These are phyloP conservation scores for Hypoxylon rubiginosum DNA, from an alignment of 2,329 filamentous ascomycete genomes.

Conservation along the genomic window DNA sequence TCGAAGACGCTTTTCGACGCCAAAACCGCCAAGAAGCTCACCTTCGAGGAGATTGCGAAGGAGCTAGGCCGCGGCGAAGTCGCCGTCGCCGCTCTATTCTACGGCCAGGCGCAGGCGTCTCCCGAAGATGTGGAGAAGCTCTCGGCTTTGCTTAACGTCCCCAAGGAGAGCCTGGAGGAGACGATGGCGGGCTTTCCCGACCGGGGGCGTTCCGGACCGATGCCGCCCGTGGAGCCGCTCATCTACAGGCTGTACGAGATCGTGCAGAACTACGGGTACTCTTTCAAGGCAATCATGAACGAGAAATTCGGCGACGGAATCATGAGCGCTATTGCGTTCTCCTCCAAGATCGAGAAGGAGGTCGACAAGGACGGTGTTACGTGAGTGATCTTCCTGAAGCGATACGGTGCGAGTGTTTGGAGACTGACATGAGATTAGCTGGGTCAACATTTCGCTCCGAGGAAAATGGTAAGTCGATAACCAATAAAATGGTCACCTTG, in stretches of 20 bases:
- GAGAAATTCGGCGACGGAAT: slow-evolving; percentile 97
- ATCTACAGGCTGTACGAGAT: slow-evolving; percentile 95
- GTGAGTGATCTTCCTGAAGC: slow-evolving; percentile 41
- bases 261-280: slow-evolving; percentile 96
- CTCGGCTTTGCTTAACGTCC: slow-evolving; percentile 73
- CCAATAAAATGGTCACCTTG: neutral
- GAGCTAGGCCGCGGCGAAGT: slow-evolving; percentile 84
- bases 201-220: slow-evolving; percentile 81
- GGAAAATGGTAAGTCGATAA: slow-evolving; percentile 51
- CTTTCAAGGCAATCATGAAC: slow-evolving; percentile 94
- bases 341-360: slow-evolving; percentile 94
- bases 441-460: slow-evolving; percentile 52
- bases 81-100: slow-evolving; percentile 89
- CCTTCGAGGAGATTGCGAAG: slow-evolving; percentile 82
- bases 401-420: neutral
- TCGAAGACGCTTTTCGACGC: slow-evolving; percentile 82
- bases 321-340: slow-evolving; percentile 95
- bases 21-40: slow-evolving; percentile 81
- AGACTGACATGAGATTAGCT: slow-evolving; percentile 40
- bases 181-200: slow-evolving; percentile 83
- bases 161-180: slow-evolving; percentile 66
- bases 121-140: slow-evolving; percentile 76
- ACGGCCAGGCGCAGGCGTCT: slow-evolving; percentile 84
- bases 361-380: slow-evolving; percentile 82
- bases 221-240: slow-evolving; percentile 86